Conservation (phyloP, 202 grass and related monocot genomes). For the Eragrostis tef region DNA sequence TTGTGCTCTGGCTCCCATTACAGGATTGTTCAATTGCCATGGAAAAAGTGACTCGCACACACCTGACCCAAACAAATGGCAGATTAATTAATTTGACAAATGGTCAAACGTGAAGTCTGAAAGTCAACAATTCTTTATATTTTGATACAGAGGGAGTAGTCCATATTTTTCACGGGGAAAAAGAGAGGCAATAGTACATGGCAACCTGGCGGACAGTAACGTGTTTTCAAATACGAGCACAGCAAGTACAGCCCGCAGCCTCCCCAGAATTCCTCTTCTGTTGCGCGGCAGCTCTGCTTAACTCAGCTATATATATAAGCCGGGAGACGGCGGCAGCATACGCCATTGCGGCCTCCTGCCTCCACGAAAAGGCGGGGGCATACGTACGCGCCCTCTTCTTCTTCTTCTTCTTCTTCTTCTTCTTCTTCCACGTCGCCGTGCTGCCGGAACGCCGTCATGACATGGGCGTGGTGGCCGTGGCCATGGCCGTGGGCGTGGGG, state of each 20-base stretch:
- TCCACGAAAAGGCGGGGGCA: conserved; percentile 27
- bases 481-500: conserved; percentile 41
- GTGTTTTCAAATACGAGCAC: conserved; percentile 20
- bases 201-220: background rate
- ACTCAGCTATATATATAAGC: conserved; percentile 39
- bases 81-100: too few species aligned
- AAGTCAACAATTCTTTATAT: too few species aligned
- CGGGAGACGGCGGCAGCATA: conserved; percentile 19
- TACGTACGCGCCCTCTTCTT: background rate
- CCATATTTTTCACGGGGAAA: too few species aligned
- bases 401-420: background rate
- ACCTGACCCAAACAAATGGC: background rate
- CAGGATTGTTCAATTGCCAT: background rate
- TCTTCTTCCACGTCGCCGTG: background rate
- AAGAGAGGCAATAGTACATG: background rate
- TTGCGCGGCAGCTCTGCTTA: background rate
- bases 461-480: conserved; percentile 17
- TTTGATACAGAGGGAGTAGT: too few species aligned
- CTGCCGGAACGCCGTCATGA: conserved; percentile 11
- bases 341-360: conserved; percentile 38
- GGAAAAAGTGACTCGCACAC: background rate
- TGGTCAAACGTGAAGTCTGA: too few species aligned
- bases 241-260: conserved; percentile 8
- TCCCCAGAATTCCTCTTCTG: conserved; percentile 15
- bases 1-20: background rate